A percentile compares a stretch with the other conserved stretches of the same genome.
Conservation (phyloP, 768 basidiomycete species). For the Aureoboletus auriporus region DNA sequence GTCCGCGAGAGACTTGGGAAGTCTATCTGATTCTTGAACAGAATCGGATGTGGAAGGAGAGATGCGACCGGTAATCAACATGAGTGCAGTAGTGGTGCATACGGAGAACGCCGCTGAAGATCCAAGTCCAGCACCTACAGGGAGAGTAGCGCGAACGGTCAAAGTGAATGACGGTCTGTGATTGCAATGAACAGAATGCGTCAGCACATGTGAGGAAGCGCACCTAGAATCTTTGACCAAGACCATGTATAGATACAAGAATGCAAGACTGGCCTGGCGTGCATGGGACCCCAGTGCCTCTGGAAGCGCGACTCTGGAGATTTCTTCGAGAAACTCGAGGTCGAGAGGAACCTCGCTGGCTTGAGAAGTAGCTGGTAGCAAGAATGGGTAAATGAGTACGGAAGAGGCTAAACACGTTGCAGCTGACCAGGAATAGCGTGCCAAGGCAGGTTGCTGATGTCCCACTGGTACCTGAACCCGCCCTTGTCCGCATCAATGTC, state of each 20-base stretch:
- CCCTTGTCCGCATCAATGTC: conserved; percentile 52
- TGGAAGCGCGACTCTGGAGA: conserved; percentile 44
- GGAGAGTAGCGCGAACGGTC: conserved; percentile 81
- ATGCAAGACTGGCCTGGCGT: conserved; percentile 58
- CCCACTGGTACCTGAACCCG: conserved; percentile 78
- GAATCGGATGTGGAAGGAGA: conserved; percentile 31
- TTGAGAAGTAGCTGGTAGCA: conserved; percentile 12
- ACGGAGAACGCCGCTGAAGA: conserved; percentile 95
- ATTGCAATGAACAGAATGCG: conserved; percentile 2
- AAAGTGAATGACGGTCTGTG: conserved; percentile 75
- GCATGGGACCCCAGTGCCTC: conserved; percentile 31
- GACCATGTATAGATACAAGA: conserved; percentile 91
- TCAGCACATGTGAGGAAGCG: conserved; percentile 28
- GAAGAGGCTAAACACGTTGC: not conserved
- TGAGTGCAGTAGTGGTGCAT: conserved; percentile 75
- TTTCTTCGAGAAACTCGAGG: conserved; percentile 65
- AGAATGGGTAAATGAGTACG: not conserved
- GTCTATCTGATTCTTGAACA: conserved; percentile 47
- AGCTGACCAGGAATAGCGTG: conserved; percentile 48
- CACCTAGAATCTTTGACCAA: conserved; percentile 52
- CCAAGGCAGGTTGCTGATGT: conserved; percentile 76
- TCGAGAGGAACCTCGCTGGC: conserved; percentile 49
- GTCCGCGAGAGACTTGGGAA: conserved; percentile 63
- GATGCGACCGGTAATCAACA: conserved; percentile 73
- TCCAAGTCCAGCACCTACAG: conserved; percentile 93